Evolutionary conservation across 2,329 filamentous ascomycete genomes (phyloP).

Genomic region (Beauveria brongniartii): DNA sequence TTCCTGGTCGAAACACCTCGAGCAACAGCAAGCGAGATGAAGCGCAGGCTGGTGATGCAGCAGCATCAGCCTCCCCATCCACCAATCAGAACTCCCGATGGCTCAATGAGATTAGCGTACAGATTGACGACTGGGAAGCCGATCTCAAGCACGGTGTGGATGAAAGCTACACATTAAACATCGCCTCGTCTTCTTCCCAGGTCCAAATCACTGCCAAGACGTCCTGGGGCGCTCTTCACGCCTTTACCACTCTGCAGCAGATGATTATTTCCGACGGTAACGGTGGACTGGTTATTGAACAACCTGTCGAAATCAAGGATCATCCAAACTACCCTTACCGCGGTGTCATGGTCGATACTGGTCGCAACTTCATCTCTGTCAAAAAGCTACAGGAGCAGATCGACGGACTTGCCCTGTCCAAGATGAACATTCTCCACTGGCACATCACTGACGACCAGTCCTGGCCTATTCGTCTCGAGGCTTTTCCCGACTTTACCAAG

Average conservation of each 20-base stretch:
- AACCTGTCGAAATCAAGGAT: conserved; percentile 43
- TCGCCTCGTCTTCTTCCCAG: conserved; percentile 28
- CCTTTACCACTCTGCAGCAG: conserved; percentile 50
- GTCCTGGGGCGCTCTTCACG: conserved; percentile 46
- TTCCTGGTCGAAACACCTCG: conserved; percentile 33
- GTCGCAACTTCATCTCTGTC: conserved; percentile 44
- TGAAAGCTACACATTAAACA: conserved; percentile 45
- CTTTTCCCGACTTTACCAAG: conserved; percentile 43
- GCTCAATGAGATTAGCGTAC: conserved; percentile 36
- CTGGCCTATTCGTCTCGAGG: conserved; percentile 42
- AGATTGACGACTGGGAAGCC: conserved; percentile 35
- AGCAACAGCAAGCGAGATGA: conserved; percentile 22
- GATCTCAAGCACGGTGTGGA: conserved; percentile 47
- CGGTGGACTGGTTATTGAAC: conserved; percentile 39
- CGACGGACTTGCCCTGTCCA: conserved; percentile 45
- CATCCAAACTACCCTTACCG: conserved; percentile 44
- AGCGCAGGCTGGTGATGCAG: not conserved
- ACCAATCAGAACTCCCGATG: conserved; percentile 11
- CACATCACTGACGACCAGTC: conserved; percentile 48
- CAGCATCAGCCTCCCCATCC: no score
- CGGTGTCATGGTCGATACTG: conserved; percentile 47
- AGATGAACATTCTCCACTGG: conserved; percentile 51
- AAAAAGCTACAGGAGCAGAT: conserved; percentile 46
- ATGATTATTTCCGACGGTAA: conserved; percentile 40
- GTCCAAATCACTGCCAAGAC: conserved; percentile 41